Base-by-base conservation (phyloP, 345 rosid species). In the Acer campestre region DNA sequence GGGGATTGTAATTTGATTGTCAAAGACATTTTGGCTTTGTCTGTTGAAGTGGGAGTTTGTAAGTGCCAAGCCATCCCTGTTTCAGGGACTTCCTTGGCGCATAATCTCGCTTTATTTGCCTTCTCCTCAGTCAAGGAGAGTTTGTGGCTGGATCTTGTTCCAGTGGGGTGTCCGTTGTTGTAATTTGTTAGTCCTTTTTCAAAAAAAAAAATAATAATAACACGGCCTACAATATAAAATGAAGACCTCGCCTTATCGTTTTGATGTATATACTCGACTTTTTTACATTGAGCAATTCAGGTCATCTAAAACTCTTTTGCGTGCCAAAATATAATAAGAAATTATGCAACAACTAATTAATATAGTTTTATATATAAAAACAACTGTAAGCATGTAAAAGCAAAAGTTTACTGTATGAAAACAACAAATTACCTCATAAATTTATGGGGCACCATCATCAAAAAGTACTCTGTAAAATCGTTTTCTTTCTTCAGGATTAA, bases 401-500 rank as follows among this genome's bases (percentile, higher is more conserved):
- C 6, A 29, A 4, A 42, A 40, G 40, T 8, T 13, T 8, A 22
- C 22, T 13, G 22, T 13, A 12, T 6, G 44, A 17, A 64, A 46
- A 64, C 42, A 16, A 44, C 22, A 22, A 65, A 48, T 16, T 42
- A 74, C 76, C 62, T 68, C 46, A 65, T 70, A 70, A 66, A 59
- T 65, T 86, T 79, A 88, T 7, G 84, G 65, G 58, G 42, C 44
- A 6, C 68, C 82, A 70, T 92, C 93, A 61, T 87, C 94, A 55
- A 95, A 93, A 14, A 95, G 89, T 80, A 86, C 86, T 83, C 88
- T 88, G 80, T 93, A 92, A 78, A 95, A 93, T 74, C 94, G 82
- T 78, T 91, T 91, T 70, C 98, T 88, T 80, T 93, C 98, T 87
- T 95, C 97, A 12, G 92, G 84, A 75, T 93, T 87, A 69, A 93